A percentile compares a stretch with the other conserved stretches of the same genome.
Evolutionary conservation across 176 grass and related monocot genomes (phyloP).

Genomic region (Carex myosuroides): DNA sequence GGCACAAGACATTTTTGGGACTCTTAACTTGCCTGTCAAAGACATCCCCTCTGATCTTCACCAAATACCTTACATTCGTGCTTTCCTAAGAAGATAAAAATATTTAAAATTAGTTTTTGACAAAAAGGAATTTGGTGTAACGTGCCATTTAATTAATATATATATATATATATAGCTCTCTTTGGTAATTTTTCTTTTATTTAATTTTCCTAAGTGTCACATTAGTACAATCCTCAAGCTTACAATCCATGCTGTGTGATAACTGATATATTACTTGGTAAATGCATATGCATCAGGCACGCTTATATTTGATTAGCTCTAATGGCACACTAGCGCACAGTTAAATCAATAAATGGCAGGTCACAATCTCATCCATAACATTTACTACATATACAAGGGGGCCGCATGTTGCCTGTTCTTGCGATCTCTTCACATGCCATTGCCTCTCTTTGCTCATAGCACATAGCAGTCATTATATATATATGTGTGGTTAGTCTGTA

Average conservation of each 20-base stretch:
- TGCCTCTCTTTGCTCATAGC: not conserved
- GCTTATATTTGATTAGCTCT: not conserved
- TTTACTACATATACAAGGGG: constrained; percentile 47
- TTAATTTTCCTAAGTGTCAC: not conserved
- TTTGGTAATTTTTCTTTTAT: not conserved
- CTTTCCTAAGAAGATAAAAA: not conserved
- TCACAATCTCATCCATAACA: constrained; percentile 36
- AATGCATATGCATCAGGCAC: not conserved
- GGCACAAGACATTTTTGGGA: too few relatives aligned
- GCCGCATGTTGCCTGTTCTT: constrained; percentile 23
- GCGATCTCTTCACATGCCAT: not conserved
- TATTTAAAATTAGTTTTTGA: not conserved
- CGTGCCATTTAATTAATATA: not conserved
- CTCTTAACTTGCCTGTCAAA: too few relatives aligned
- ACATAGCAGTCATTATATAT: constrained; percentile 15
- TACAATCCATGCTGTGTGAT: not conserved
- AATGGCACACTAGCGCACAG: constrained; percentile 2
- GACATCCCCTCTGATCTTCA: too few relatives aligned
- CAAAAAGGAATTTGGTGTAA: not conserved
- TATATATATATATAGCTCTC: not conserved
- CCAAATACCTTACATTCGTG: too few relatives aligned
- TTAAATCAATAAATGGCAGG: constrained; percentile 27
- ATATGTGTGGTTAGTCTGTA: not conserved
- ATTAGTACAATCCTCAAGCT: not conserved
- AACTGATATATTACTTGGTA: not conserved